Percentiles rank a stretch among this genome's conserved stretches.
These are phyloP conservation scores for Scortechinia acanthostroma DNA, from an alignment of 2,329 filamentous ascomycete species.

Conservation along the genomic window DNA sequence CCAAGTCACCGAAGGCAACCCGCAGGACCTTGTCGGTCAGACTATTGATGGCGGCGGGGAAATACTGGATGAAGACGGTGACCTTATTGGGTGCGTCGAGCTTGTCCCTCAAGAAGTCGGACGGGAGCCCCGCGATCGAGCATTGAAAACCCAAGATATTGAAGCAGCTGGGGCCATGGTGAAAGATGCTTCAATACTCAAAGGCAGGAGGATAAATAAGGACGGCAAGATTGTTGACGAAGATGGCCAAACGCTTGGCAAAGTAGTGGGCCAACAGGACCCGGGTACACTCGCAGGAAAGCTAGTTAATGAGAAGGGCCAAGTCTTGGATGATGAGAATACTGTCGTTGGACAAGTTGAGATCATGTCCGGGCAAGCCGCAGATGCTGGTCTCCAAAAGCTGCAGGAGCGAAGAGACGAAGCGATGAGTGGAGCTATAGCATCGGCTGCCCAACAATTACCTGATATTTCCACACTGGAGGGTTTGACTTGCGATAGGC, in stretches of 20 bases:
- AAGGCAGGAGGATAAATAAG: slow-evolving; percentile 50
- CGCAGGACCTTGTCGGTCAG: slow-evolving; percentile 20
- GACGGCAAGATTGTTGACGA: slow-evolving; percentile 46
- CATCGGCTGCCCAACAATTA: no score
- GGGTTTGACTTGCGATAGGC: slow-evolving; percentile 30
- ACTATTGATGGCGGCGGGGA: slow-evolving; percentile 25
- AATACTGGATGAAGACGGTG: slow-evolving; percentile 23
- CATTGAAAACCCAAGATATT: background rate
- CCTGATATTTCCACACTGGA: no score
- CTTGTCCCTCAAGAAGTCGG: no score
- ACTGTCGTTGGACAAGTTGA: slow-evolving; percentile 63
- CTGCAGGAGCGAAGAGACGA: no score
- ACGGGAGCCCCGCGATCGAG: slow-evolving; percentile 13
- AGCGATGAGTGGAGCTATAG: no score
- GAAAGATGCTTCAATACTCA: slow-evolving; percentile 37
- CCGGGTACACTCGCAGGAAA: slow-evolving; percentile 52
- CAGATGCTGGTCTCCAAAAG: no score
- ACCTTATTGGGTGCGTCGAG: slow-evolving; percentile 21
- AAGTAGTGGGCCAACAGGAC: slow-evolving; percentile 59
- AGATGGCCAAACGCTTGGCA: slow-evolving; percentile 46
- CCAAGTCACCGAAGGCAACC: slow-evolving; percentile 26
- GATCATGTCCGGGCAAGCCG: slow-evolving; percentile 51
- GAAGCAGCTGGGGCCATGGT: slow-evolving; percentile 6
- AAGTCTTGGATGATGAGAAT: slow-evolving; percentile 66
- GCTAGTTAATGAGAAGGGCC: slow-evolving; percentile 59